phyloP scores from a whole-genome alignment of 2,329 filamentous ascomycete genomes.

The Penicillium sp. region DNA sequence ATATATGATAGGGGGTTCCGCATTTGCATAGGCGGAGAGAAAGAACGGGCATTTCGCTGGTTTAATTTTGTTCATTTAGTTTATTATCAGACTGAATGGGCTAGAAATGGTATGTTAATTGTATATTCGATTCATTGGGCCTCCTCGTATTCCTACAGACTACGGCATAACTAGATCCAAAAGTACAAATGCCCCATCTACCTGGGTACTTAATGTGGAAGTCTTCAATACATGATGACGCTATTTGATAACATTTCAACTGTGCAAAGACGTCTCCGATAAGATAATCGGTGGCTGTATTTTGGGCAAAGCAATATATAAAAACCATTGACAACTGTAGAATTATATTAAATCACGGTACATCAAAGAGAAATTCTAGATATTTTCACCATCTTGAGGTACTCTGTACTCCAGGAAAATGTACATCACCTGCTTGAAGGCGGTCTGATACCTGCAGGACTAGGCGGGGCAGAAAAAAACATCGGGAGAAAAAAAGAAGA shows the following conservation, averaged over 20 bases:
- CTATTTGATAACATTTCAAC: neutral
- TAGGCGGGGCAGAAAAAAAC: slow-evolving; percentile 15
- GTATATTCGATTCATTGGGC: neutral
- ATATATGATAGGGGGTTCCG: slow-evolving; percentile 5
- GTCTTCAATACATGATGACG: neutral
- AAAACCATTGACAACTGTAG: neutral
- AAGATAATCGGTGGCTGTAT: neutral
- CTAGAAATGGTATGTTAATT: neutral
- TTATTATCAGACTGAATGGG: neutral
- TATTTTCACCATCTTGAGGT: neutral
- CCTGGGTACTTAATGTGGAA: neutral
- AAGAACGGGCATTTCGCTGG: neutral
- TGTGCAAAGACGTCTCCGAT: neutral
- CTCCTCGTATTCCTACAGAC: neutral
- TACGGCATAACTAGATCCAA: neutral
- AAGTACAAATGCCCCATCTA: neutral
- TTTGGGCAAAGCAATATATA: rapidly evolving
- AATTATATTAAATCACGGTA: too few relatives aligned
- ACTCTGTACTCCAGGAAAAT: neutral
- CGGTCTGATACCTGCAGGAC: slow-evolving; percentile 1
- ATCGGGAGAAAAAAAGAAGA: slow-evolving; percentile 7
- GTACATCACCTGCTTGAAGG: slow-evolving; percentile 1
- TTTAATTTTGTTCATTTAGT: neutral
- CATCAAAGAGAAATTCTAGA: neutral
- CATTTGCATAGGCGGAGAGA: slow-evolving; percentile 11